Percentiles rank a stretch among this genome's conserved stretches.
phyloP scores from a whole-genome alignment of 2,329 filamentous ascomycete genomes.

The Fusarium verticillioides region DNA sequence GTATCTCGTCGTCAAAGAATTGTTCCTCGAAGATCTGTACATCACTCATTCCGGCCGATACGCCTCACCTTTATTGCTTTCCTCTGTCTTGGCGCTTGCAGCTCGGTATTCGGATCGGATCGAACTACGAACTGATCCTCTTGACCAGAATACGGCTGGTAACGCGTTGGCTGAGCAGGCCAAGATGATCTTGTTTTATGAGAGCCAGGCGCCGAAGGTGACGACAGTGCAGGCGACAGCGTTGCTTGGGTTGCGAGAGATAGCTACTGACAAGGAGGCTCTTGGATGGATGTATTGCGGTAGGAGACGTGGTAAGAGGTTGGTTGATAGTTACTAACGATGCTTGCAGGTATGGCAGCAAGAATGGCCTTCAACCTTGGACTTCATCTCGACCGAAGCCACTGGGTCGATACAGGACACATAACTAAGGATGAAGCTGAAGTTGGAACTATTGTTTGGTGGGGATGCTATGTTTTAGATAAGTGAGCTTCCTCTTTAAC shows the following conservation, averaged over 20 bases:
- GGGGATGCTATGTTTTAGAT: not conserved
- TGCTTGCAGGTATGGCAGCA: not conserved
- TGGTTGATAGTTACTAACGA: not conserved
- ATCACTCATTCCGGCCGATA: not conserved
- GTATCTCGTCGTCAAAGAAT: not conserved
- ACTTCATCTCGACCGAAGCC: not conserved
- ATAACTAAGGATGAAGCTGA: not conserved
- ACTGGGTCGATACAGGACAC: not conserved
- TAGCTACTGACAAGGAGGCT: not conserved
- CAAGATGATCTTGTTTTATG: not conserved
- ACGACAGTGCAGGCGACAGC: not conserved
- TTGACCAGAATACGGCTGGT: not conserved
- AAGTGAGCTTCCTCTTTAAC: not conserved
- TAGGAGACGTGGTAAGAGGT: not conserved
- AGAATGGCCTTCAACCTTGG: constrained; percentile 2
- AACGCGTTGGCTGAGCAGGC: not conserved
- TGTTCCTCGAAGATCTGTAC: not conserved
- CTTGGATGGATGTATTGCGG: constrained; percentile 3
- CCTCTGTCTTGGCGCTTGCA: not conserved
- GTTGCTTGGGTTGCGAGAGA: not conserved
- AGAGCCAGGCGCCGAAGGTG: not conserved
- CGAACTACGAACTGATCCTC: not conserved
- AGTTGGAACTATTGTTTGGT: not conserved
- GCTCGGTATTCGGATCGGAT: not conserved
- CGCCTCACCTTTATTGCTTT: not conserved